Conservation (phyloP, 768 basidiomycete genomes). For the Lactifluus hygrophoroides region DNA sequence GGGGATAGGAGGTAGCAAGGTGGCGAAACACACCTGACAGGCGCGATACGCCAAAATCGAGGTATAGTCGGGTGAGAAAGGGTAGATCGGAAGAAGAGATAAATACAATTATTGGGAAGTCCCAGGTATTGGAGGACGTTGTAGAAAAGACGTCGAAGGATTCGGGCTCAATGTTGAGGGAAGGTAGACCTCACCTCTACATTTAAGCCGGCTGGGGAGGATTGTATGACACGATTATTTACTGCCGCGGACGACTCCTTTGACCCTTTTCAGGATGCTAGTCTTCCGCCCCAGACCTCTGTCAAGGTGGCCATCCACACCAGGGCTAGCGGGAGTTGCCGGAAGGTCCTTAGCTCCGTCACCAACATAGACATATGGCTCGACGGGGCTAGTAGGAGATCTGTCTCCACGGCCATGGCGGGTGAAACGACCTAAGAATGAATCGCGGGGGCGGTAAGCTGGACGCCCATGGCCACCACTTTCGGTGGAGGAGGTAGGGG, state of each 20-base stretch:
- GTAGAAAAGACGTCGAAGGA: not conserved
- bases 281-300: conserved; percentile 18
- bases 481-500: conserved; percentile 37
- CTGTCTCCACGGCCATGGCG: conserved; percentile 34
- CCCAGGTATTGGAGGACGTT: not conserved
- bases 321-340: conserved; percentile 31
- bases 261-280: conserved; percentile 18
- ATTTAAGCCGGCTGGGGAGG: not conserved
- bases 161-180: not conserved
- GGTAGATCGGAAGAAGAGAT: not conserved
- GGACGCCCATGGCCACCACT: conserved; percentile 35
- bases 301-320: conserved; percentile 8
- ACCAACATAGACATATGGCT: conserved; percentile 64
- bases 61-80: conserved; percentile 2
- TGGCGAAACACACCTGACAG: not conserved
- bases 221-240: conserved; percentile 6
- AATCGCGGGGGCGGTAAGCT: conserved; percentile 67
- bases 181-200: not conserved
- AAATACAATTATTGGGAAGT: conserved; percentile 3
- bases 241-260: conserved; percentile 16
- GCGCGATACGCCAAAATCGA: not conserved
- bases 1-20: not conserved
- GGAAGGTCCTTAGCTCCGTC: conserved; percentile 49
- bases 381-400: conserved; percentile 29
- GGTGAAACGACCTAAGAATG: conserved; percentile 67